phyloP scores from a whole-genome alignment of 768 basidiomycete genomes.

The Kwoniella sp. region DNA sequence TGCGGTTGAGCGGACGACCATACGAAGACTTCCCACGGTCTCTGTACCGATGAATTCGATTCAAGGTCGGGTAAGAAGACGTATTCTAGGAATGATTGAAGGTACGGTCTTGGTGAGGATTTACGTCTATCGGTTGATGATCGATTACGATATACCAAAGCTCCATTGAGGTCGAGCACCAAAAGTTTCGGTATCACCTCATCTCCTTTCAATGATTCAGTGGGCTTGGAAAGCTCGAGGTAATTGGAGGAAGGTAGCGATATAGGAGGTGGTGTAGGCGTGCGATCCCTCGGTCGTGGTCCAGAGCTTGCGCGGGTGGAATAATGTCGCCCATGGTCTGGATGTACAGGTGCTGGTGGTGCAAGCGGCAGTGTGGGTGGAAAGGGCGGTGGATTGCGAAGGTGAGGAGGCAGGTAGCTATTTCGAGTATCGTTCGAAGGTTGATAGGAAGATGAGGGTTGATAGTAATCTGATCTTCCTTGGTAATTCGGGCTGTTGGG shows the following conservation, averaged over 20 bases:
- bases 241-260: constrained; percentile 19
- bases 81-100: constrained; percentile 47
- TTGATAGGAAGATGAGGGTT: background rate
- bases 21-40: constrained; percentile 53
- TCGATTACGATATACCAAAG: constrained; percentile 43
- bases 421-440: background rate
- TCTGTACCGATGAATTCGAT: background rate
- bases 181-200: constrained; percentile 39
- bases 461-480: background rate
- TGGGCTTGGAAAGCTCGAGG: constrained; percentile 10
- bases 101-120: constrained; percentile 46
- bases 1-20: constrained; percentile 54
- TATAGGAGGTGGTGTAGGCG: constrained; percentile 11
- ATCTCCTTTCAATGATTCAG: background rate
- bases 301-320: background rate
- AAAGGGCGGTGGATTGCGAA: background rate
- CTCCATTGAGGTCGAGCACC: constrained; percentile 54
- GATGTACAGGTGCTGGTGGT: background rate
- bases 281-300: constrained; percentile 3
- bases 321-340: background rate
- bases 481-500: background rate
- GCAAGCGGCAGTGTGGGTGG: background rate
- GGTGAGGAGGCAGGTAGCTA: constrained; percentile 2
- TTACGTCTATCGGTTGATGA: constrained; percentile 6
- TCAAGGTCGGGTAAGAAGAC: constrained; percentile 34